These are phyloP conservation scores for Naumovozyma castellii DNA, from an alignment of 805 yeast species.

Conservation along the genomic window DNA sequence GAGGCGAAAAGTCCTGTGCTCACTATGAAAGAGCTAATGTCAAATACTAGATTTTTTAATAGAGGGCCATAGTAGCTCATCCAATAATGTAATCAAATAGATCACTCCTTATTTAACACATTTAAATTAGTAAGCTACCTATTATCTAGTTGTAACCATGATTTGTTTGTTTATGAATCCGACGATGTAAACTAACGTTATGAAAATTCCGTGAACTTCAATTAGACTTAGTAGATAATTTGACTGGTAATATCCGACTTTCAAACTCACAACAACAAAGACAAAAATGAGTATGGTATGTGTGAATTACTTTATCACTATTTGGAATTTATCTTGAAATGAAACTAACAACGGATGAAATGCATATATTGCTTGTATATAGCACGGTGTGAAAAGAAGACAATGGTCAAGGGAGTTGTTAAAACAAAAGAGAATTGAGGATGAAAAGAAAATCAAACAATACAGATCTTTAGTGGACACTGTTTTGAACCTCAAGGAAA, in stretches of 20 bases:
- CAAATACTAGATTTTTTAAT: slow-evolving; percentile 16
- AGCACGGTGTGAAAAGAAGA: slow-evolving; percentile 68
- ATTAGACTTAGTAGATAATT: too few relatives aligned
- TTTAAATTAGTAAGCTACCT: too few relatives aligned
- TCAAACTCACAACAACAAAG: too few relatives aligned
- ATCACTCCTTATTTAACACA: too few relatives aligned
- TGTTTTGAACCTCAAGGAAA: slow-evolving; percentile 33
- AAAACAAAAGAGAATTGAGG: slow-evolving; percentile 43
- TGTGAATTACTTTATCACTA: too few relatives aligned
- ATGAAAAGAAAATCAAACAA: slow-evolving; percentile 47
- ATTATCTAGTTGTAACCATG: too few relatives aligned
- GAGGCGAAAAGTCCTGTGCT: neutral
- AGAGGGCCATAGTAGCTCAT: slow-evolving; percentile 11
- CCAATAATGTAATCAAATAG: too few relatives aligned
- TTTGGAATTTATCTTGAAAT: neutral
- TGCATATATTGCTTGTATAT: neutral
- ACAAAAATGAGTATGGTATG: neutral
- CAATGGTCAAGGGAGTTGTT: slow-evolving; percentile 48
- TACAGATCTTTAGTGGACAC: slow-evolving; percentile 41
- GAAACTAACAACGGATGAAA: neutral
- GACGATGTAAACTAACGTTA: too few relatives aligned
- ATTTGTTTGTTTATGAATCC: too few relatives aligned
- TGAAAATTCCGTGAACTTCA: too few relatives aligned
- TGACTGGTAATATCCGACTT: too few relatives aligned
- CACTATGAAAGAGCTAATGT: slow-evolving; percentile 13